Conservation (phyloP, 768 basidiomycete species). For the Lanmaoa pseudosensibilis region DNA sequence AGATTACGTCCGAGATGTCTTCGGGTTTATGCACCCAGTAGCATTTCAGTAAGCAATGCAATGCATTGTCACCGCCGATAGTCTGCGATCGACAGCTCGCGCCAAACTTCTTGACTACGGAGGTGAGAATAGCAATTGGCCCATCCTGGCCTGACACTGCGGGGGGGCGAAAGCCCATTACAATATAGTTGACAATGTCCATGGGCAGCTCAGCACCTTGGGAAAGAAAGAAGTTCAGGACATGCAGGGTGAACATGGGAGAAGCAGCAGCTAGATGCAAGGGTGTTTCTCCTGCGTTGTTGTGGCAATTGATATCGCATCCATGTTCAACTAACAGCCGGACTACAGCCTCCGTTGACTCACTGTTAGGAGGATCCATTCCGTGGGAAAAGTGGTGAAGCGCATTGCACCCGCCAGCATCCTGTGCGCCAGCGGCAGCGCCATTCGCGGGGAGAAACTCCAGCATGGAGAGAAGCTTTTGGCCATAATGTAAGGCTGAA, state of each 20-base stretch:
- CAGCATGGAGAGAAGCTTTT: too few species aligned
- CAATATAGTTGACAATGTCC: background rate
- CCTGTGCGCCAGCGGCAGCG: background rate
- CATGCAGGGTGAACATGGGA: background rate
- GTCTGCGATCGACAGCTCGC: background rate
- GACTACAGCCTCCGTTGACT: background rate
- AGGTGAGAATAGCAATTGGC: background rate
- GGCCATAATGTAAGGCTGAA: background rate
- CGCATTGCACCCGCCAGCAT: background rate
- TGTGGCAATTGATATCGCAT: background rate
- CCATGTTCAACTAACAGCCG: background rate
- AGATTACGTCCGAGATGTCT: background rate
- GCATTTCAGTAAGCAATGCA: background rate
- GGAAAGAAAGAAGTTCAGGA: background rate
- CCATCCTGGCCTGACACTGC: background rate
- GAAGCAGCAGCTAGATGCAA: background rate
- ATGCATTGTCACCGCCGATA: background rate
- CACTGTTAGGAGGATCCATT: rapidly evolving
- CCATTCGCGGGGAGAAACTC: background rate
- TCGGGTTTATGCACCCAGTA: background rate
- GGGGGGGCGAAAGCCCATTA: background rate
- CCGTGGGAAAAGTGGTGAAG: background rate
- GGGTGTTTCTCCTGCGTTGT: background rate
- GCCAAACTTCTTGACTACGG: background rate
- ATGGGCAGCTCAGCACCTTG: background rate